Conservation (phyloP, 768 basidiomycete genomes). For the Lyophyllum shimeji region DNA sequence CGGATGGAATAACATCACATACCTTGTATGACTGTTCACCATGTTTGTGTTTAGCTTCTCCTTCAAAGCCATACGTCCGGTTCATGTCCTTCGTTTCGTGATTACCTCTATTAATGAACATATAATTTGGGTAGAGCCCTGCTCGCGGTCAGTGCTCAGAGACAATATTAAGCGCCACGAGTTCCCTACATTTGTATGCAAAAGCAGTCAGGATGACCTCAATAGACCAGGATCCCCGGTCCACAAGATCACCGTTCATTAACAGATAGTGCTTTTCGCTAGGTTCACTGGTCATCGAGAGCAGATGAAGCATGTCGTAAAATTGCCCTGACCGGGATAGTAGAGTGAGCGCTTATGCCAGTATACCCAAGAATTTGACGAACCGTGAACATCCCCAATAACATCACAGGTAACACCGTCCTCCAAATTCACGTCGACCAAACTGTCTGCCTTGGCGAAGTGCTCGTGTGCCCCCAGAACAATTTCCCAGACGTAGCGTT, state of each 20-base stretch:
- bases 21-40: constrained; percentile 95
- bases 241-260: constrained; percentile 96
- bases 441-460: constrained; percentile 74
- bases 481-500: constrained; percentile 95
- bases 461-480: constrained; percentile 79
- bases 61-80: constrained; percentile 88
- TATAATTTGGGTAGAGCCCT: constrained; percentile 90
- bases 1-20: constrained; percentile 4
- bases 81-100: constrained; percentile 99
- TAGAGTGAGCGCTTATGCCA: neutral
- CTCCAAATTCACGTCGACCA: constrained; percentile 74
- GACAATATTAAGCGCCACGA: neutral
- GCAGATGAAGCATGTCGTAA: constrained; percentile 89
- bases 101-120: constrained; percentile 96
- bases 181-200: constrained; percentile 83
- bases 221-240: constrained; percentile 94
- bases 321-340: constrained; percentile 70
- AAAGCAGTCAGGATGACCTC: constrained; percentile 93
- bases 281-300: constrained; percentile 83
- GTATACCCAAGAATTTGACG: constrained; percentile 14
- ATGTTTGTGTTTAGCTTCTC: constrained; percentile 95
- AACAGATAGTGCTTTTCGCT: constrained; percentile 80
- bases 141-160: constrained; percentile 9
- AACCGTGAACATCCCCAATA: constrained; percentile 95
- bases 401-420: constrained; percentile 87